Percentiles rank a stretch among this genome's conserved stretches.
phyloP scores from a whole-genome alignment of 2,329 filamentous ascomycete genomes.

The Fulvia fulva region DNA sequence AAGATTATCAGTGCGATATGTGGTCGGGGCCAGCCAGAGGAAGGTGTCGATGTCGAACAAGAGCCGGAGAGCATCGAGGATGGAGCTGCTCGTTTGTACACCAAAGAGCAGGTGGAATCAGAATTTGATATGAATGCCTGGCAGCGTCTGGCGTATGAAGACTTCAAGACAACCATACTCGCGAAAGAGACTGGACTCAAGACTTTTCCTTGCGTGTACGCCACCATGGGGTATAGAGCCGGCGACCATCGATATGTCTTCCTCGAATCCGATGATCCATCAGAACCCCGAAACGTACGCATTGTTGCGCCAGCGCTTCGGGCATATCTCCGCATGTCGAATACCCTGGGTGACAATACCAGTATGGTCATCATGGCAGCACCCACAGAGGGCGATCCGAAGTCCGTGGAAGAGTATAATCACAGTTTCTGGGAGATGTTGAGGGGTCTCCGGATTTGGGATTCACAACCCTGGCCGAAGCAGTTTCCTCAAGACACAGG shows the following conservation, averaged over 20 bases:
- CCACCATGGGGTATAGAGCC: slow-evolving; percentile 18
- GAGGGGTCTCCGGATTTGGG: slow-evolving; percentile 18
- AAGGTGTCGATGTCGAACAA: not conserved
- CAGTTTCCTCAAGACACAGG: slow-evolving; percentile 17
- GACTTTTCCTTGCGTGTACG: slow-evolving; percentile 21
- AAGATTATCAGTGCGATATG: not conserved
- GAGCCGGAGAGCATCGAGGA: not conserved
- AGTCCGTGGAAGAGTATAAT: slow-evolving; percentile 19
- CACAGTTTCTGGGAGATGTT: slow-evolving; percentile 21
- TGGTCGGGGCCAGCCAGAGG: not conserved
- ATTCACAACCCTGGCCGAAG: slow-evolving; percentile 18
- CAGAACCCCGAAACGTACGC: slow-evolving; percentile 18
- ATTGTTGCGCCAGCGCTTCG: slow-evolving; percentile 17
- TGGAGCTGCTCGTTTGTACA: not conserved
- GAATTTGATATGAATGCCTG: slow-evolving; percentile 19
- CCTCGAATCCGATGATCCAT: slow-evolving; percentile 18
- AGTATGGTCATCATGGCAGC: slow-evolving; percentile 22
- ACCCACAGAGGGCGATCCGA: slow-evolving; percentile 16
- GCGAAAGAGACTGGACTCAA: slow-evolving; percentile 19
- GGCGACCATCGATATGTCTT: slow-evolving; percentile 22
- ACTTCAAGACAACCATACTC: slow-evolving; percentile 22
- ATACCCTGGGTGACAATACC: slow-evolving; percentile 16
- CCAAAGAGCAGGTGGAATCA: slow-evolving; percentile 16
- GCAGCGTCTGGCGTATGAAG: slow-evolving; percentile 19
- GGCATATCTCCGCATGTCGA: slow-evolving; percentile 16